Base-by-base conservation (phyloP, 352 stramenopile genomes). In the Peronospora destructor region DNA sequence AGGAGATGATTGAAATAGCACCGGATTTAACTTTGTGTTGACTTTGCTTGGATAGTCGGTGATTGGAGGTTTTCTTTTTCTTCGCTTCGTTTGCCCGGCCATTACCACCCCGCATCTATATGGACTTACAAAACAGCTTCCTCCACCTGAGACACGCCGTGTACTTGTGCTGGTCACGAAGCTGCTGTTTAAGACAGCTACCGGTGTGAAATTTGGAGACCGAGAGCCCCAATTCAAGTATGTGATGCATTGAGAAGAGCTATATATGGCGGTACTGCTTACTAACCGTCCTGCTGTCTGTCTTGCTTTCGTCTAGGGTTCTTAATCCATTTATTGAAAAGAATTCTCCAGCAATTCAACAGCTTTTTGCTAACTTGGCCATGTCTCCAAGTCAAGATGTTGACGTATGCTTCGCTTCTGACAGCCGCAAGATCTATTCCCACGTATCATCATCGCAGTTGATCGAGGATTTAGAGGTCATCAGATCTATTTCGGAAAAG, bases 161-260 rank as follows among this genome's bases (percentile, higher is more conserved):
- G 72, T 91, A 21, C 71, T 95, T n/a, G 83, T 95, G 17, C 66
- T 93, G 0, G 66, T 95, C 33, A 93, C 82, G 0, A 95, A 95
- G 38, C 42, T 95, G n/a, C 49, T 95, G 8, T 93, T 93, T 54
- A 95, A 95, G 58, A 91, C 81, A 4, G 83, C 84, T 23, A 95
- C 80, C 5, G 85, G 73, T 10, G 83, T 95, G 32, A 72, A 86
- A 37, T 95, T 95, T 56, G 82, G 79, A 42, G 82, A 93, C 11
- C 66, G 81, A 21, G 84, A 95, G 49, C 68, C 84, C 1, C 75
- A 93, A 53, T 73, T 93, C 46, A 73, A 80, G 84, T 94, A 57
- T 10, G 66, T 64, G 3, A 25, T 38, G n/a, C 19, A 36, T 29
- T 35, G 5, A 33, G 25, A 35, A 2, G 11, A 7, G 23, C 7